These are phyloP conservation scores for Manihot esculenta DNA, from an alignment of 441 rosid genomes.

Conservation along the genomic window DNA sequence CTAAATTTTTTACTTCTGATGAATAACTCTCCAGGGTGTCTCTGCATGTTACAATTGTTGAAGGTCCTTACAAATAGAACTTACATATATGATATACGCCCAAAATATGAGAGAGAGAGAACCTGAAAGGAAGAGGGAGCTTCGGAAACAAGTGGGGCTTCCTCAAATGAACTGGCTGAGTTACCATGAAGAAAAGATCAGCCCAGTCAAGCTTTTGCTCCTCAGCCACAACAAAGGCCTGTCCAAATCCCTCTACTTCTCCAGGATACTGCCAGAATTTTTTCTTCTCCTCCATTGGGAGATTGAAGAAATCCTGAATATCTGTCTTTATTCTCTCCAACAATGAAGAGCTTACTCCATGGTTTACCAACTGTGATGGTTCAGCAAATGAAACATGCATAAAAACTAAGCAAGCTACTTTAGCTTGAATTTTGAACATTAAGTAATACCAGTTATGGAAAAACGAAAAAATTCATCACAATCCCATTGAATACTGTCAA, in stretches of 20 bases:
- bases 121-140: slow-evolving; percentile 1
- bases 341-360: not conserved
- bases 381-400: not conserved
- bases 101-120: not conserved
- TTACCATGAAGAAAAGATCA: slow-evolving; percentile 1
- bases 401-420: too few species aligned
- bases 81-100: not conserved
- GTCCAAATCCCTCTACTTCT: not conserved
- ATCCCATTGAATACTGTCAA: too few species aligned
- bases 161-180: slow-evolving; percentile 3
- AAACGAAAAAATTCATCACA: too few species aligned
- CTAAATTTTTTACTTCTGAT: slow-evolving; percentile 35
- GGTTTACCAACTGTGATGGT: not conserved
- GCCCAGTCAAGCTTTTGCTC: slow-evolving; percentile 1
- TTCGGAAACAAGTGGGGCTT: not conserved
- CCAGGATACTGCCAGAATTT: not conserved
- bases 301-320: not conserved
- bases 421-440: too few species aligned
- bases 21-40: slow-evolving; percentile 41
- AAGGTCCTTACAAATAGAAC: not conserved
- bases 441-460: too few species aligned
- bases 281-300: slow-evolving; percentile 4
- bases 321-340: not conserved
- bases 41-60: slow-evolving; percentile 22
- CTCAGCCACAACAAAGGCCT: not conserved